Evolutionary conservation across 352 stramenopile genomes (phyloP).

Genomic region (Ophiocytium majus): DNA sequence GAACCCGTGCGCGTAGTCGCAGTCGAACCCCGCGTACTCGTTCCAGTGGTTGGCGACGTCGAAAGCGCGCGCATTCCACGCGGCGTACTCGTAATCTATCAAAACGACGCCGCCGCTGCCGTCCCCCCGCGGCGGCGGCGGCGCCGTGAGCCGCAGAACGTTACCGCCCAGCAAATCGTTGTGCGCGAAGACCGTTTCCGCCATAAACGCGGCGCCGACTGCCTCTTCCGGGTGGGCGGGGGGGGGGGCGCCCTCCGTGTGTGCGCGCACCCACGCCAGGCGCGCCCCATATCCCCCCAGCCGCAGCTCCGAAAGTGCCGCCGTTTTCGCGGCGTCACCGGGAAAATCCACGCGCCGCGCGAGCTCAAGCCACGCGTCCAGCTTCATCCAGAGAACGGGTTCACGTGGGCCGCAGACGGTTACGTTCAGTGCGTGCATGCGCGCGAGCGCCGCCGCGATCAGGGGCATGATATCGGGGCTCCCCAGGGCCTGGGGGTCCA

Average conservation of each 20-base stretch:
- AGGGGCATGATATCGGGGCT: constrained; percentile 69
- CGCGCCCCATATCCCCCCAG: constrained; percentile 13
- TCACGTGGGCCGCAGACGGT: constrained; percentile 21
- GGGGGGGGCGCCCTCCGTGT: neutral
- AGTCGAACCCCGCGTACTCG: constrained; percentile 86
- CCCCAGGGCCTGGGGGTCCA: constrained; percentile 79
- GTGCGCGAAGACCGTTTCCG: constrained; percentile 82
- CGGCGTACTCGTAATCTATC: constrained; percentile 91
- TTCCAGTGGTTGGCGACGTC: constrained; percentile 86
- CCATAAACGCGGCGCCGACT: constrained; percentile 70
- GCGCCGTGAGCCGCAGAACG: constrained; percentile 70
- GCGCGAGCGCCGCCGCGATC: constrained; percentile 76
- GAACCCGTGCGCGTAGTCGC: constrained; percentile 74
- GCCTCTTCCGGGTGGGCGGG: constrained; percentile 50
- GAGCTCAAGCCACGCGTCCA: constrained; percentile 69
- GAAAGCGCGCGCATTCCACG: constrained; percentile 85
- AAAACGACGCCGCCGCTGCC: constrained; percentile 72
- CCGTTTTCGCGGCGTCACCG: constrained; percentile 27
- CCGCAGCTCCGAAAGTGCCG: constrained; percentile 24
- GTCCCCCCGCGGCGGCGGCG: constrained; percentile 21
- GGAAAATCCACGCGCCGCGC: constrained; percentile 58
- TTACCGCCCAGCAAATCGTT: constrained; percentile 89
- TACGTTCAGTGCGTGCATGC: constrained; percentile 81
- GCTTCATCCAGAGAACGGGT: constrained; percentile 55
- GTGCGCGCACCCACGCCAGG: constrained; percentile 28